A percentile compares a stretch with the other conserved stretches of the same genome.
Evolutionary conservation across 306 rosid genomes (phyloP).

Genomic region (Leucaena leucocephala): DNA sequence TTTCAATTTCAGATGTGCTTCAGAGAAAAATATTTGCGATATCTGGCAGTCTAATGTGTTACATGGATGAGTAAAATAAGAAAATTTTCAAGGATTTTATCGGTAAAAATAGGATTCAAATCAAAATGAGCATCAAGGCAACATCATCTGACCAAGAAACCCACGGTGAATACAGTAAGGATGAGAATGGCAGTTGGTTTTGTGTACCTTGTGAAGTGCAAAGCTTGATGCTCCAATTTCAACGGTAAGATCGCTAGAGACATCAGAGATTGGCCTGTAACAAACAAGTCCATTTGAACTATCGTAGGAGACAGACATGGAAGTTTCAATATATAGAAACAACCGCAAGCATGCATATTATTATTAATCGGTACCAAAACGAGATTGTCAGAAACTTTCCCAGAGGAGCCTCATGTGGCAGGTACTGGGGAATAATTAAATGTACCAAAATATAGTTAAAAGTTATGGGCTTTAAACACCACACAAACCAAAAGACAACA

Average conservation of each 20-base stretch:
- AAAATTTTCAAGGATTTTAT: neutral
- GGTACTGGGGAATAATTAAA: constrained; percentile 12
- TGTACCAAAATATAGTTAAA: neutral
- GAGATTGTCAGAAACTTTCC: constrained; percentile 27
- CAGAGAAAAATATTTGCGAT: neutral
- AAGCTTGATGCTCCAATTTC: constrained; percentile 70
- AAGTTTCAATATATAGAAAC: neutral
- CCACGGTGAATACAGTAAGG: neutral
- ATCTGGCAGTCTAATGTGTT: neutral
- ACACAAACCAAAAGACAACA: constrained; percentile 33
- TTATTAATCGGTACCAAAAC: constrained; percentile 23
- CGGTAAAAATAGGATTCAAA: neutral
- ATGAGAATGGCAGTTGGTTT: neutral
- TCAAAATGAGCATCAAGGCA: neutral
- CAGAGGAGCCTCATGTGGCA: constrained; percentile 28
- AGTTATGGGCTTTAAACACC: constrained; percentile 16
- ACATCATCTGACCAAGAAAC: too few species aligned
- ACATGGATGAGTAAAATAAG: neutral
- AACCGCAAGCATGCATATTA: constrained; percentile 36
- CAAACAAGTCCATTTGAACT: constrained; percentile 22
- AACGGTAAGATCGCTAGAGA: constrained; percentile 67
- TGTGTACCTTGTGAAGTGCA: constrained; percentile 70
- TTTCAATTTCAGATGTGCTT: neutral
- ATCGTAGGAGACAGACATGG: constrained; percentile 25
- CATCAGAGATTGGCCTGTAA: constrained; percentile 82